Conservation (phyloP, 108 stramenopile species). For the Cyclotella kingstonii region DNA sequence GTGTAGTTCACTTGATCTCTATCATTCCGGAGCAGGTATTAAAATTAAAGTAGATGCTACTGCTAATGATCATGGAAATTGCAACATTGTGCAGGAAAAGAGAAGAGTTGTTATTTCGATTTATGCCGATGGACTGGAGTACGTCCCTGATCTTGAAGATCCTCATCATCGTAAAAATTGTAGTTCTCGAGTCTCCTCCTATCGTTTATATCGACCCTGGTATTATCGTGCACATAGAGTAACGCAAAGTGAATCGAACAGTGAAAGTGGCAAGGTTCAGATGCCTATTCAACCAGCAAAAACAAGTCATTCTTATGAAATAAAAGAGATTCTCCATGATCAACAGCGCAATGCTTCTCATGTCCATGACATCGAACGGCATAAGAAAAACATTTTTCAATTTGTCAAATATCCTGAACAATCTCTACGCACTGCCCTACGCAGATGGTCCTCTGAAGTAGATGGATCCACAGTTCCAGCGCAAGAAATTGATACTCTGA, state of each 20-base stretch:
- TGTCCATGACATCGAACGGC: constrained; percentile 20
- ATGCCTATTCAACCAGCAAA: neutral
- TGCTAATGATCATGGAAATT: constrained; percentile 9
- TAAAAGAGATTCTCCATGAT: constrained; percentile 7
- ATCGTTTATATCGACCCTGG: constrained; percentile 59
- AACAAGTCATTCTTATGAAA: neutral
- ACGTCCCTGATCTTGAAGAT: constrained; percentile 26
- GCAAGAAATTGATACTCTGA: constrained; percentile 47
- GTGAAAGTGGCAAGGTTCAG: neutral
- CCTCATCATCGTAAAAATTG: constrained; percentile 5
- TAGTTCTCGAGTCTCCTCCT: constrained; percentile 13
- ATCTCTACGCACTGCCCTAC: constrained; percentile 17
- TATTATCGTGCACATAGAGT: constrained; percentile 34
- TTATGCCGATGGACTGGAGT: constrained; percentile 55
- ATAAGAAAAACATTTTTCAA: constrained; percentile 28
- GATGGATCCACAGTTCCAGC: neutral
- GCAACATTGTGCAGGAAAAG: neutral
- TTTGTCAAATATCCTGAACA: constrained; percentile 30
- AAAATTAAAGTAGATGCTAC: neutral
- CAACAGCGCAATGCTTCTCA: too few relatives aligned
- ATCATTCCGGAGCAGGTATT: constrained; percentile 49
- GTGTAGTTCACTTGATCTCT: constrained; percentile 49
- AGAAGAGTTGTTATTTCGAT: constrained; percentile 57
- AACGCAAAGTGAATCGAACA: neutral
- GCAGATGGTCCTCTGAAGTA: constrained; percentile 46